Base-by-base conservation (phyloP, 1,284 basidiomycete species). In the Cutaneotrichosporon spelunceum region DNA sequence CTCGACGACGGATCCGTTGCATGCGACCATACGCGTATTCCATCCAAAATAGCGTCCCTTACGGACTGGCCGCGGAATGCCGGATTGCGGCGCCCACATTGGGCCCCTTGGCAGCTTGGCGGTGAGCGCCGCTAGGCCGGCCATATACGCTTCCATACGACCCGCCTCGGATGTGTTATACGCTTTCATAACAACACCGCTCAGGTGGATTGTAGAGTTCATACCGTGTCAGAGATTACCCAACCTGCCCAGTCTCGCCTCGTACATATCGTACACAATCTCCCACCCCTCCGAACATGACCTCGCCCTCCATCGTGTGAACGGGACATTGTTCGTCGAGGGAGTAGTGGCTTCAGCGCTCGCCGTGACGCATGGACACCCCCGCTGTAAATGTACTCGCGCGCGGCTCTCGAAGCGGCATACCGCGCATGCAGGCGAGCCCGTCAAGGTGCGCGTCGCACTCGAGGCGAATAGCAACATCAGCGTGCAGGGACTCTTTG, bases 391-490 rank as follows among this genome's bases (percentile, higher is more conserved):
- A 56, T 62, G 27, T 62, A 62, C 61, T 62, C 61, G 27, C 61
- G 61, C 11, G 21, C 34, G 10, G 61, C 61, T 3, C 53, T 62
- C 33, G 42, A 52, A 4, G 29, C 30, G 3, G 56, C 61, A 3
- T 62, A 53, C 52, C 33, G 45, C 0, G 56, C 39, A n/a, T 42
- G n/a, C 39, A 19, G 19, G 26, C 16, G 39, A 3, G 6, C 19
- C 34, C 2, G 50, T 59, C 29, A 49, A 55, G 29, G 56, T 62
- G 3, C 61, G 58, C 27, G 61, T 62, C 36, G 61, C 61, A 2
- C 56, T 62, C 21, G 58, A 62, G 56, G 56, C 61, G 23, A 62
- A 62, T 56, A 62, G 61, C 56, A 62, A 62, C 30, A 47, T 62
- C 5, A 56, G 61, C 29, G 61, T 62, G 9, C 23, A 58, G 21